Conservation (phyloP, 2,329 filamentous ascomycete species). For the Tolypocladium album region DNA sequence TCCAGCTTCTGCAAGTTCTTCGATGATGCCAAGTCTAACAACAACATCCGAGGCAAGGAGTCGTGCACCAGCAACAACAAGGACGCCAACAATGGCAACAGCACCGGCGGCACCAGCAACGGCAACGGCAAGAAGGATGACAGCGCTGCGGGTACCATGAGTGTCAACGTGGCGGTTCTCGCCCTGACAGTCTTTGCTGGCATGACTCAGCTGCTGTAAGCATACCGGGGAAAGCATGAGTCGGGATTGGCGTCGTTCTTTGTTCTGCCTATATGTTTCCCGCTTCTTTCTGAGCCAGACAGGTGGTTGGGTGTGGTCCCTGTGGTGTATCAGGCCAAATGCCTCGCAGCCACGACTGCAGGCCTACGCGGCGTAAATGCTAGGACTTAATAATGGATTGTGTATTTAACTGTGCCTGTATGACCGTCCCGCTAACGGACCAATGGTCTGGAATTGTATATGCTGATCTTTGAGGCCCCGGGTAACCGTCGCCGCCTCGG, state of each 20-base stretch:
- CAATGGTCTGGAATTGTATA: neutral
- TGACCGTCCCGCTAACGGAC: neutral
- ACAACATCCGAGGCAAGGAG: constrained; percentile 30
- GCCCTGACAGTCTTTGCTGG: constrained; percentile 35
- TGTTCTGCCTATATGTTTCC: constrained; percentile 20
- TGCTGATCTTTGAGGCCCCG: neutral
- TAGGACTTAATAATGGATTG: constrained; percentile 35
- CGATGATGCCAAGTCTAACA: constrained; percentile 26
- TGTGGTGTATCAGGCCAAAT: constrained; percentile 14
- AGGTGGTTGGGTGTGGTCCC: constrained; percentile 21
- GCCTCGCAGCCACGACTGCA: constrained; percentile 9
- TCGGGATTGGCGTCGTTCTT: constrained; percentile 24
- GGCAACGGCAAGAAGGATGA: constrained; percentile 14
- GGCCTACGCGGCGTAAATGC: constrained; percentile 15
- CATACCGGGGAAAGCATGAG: constrained; percentile 11
- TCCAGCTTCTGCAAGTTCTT: constrained; percentile 42
- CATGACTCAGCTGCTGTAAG: constrained; percentile 42
- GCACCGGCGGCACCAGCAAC: constrained; percentile 13
- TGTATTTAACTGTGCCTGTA: constrained; percentile 18
- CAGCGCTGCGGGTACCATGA: constrained; percentile 32
- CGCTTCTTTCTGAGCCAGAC: constrained; percentile 21
- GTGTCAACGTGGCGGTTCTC: constrained; percentile 35
- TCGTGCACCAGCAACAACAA: constrained; percentile 40
- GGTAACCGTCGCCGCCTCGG: neutral
- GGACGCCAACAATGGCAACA: constrained; percentile 37